Base-by-base conservation (phyloP, 495 filamentous ascomycete genomes). In the Emericellopsis terricola region DNA sequence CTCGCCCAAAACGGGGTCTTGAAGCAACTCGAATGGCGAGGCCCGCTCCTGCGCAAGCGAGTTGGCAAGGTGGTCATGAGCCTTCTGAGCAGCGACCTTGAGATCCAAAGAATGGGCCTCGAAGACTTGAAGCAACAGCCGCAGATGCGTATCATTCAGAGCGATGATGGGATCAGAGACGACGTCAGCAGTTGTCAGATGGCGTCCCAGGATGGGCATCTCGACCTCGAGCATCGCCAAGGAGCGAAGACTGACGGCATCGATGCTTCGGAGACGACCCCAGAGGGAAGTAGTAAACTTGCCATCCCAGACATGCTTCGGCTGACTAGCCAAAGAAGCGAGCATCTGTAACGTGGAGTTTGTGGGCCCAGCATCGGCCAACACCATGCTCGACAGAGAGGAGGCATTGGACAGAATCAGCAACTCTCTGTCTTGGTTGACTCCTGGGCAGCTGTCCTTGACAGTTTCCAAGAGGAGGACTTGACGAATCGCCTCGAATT, bases 401-500 rank as follows among this genome's bases (percentile, higher is more conserved):
- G 65, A 52, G 14, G 55, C 39, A 41, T 58, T 55, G 3, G 67
- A 59, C 15, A 71, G 47, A 18, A 68, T 50, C 27, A 55, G 41
- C 1, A 59, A 41, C 17, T 61, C 57, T 9, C 43, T 41, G 3
- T 39, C 40, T 3, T 38, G 38, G 29, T 41, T 41, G 3, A 38
- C 35, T 6, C 47, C 24, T 1, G 36, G 30, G 3, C 32, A 27
- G 7, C 42, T 33, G 10, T 39, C 34, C 1, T 44, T 44, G 18
- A 61, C 43, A 16, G 38, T 43, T 32, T 60, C 50, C 17, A 71
- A 44, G 3, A 56, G 58, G n/a, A 65, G 53, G 37, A 71, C 73
- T 47, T 82, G 71, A 45, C 75, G 65, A 24, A 85, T 44, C 3
- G 62, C 55, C 46, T 82, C 77, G 40, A 84, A 84, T 37, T 76